Evolutionary conservation across 495 filamentous ascomycete genomes (phyloP), one percentile per base, ranked within the genome.

Genomic region (Aspergillus mulundensis): DNA sequence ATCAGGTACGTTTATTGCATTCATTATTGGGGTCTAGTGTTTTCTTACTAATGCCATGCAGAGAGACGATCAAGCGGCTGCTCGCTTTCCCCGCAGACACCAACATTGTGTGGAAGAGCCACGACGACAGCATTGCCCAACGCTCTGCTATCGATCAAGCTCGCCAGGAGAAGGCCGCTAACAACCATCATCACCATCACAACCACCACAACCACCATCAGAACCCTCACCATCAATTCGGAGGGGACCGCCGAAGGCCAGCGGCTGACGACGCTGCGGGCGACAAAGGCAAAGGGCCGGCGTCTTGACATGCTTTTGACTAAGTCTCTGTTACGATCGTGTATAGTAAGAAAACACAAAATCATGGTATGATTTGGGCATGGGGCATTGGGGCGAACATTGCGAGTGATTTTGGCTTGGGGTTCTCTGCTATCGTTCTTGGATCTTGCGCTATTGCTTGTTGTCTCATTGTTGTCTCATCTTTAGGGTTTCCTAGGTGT

Each of bases 31-130:
- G 34, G n/a, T 7, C 38, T 1, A 2, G 1, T 50, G 25, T 14
- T 40, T 41, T 7, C 34, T 30, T 57, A 52, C 56, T 56, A 23
- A 52, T 56, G 55, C 18, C 58, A 6, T 36, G 21, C 56, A 97
- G 92, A 63, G 91, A 97, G 78, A 94, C 88, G 21, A 89, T 98
- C 75, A 95, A 91, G 70, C 89, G 90, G 59, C 78, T 92, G 58
- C 84, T 97, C 42, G 79, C 79, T 45, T 89, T 95, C 70, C 94
- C 94, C 2, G 64, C 81, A 16, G 93, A 95, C 65, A 98, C 94
- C 44, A 90, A 87, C 60, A 84, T 98, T 51, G 84, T 92, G 56
- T 98, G 90, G 87, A 95, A 95, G 76, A 91, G 87, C 65, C 94
- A 98, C 65, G 92, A 83, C 44, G 80, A 81, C 57, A 90, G 87